Base-by-base conservation (phyloP, 1,139 yeast species). In the Groenewaldozyma sp. region DNA sequence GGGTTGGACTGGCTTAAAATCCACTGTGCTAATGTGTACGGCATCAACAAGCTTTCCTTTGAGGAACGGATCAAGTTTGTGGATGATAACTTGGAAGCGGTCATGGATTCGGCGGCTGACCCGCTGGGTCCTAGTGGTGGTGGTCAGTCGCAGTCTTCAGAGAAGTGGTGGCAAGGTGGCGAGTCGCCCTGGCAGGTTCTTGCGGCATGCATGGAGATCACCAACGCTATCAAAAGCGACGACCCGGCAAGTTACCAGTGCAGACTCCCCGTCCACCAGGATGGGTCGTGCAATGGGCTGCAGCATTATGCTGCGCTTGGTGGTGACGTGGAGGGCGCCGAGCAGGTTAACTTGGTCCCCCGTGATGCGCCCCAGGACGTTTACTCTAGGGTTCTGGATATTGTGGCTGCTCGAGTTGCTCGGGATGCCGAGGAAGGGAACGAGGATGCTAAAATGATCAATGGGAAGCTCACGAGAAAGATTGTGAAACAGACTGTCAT, bases 141-240 rank as follows among this genome's bases (percentile, higher is more conserved):
- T 16, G 59, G 68, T 34, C 10, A 22, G 11, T 7, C 10, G 26
- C 6, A 16, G 11, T 19, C 13, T 5, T 5, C 13, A 10, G 17
- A 9, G 4, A 71, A 75, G 11, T 82, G 94, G 86, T 91, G 98
- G 98, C 67, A 65, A 46, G 60, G 66, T 39, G 96, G 94, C 1
- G 96, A 88, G 50, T 82, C 86, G 51, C 97, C 98, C 33, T 91
- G 96, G 94, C 98, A 91, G 62, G 82, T 87, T 16, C 68, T 91
- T 44, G 83, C 95, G 11, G 80, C 87, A 3, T 84, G 95, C 54
- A 73, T 79, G 52, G 98, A 91, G 58, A 62, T 91, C 41, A 63
- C 70, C 27, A 81, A 76, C 42, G 97, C 97, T 1, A 62, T 74
- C 51, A 69, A 77, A 45, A 64, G 78, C 44, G 74, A 71, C 4